Base-by-base conservation (phyloP, 257 asterid genomes). In the Solanum etuberosum region DNA sequence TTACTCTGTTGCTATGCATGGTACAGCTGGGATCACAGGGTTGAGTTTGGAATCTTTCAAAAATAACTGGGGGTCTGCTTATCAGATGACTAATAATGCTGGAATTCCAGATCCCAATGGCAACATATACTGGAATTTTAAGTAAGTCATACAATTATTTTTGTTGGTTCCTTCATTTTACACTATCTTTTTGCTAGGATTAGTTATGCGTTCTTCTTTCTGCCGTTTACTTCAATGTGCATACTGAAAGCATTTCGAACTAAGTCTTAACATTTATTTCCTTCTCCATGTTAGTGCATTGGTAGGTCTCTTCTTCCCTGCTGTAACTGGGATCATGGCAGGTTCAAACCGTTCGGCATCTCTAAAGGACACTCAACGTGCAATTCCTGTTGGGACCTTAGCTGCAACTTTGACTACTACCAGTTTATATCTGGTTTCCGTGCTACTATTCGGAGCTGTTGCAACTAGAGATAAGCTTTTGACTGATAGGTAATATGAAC, bases 301-400 rank as follows among this genome's bases (percentile, higher is more conserved):
- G 96, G 98, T 97, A 73, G 99, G 99, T 85, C 98, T 97, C 83
- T 97, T 97, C 92, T 97, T 97, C 94, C 99, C 99, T 87, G 99
- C 99, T 91, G 99, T 97, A 71, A 97, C 99, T 13, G 99, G 99
- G 91, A 97, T 97, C 88, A 97, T 97, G 99, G 99, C 99, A 88
- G 99, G 99, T 90, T 97, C 99, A 92, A 97, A 97, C 90, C 98
- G 99, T 87, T 97, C 99, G 86, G 98, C 99, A 63, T 97, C 99
- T 23, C 96, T 97, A 85, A 95, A 95, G 94, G 99, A 97, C 91
- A 97, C 99, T 89, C 99, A 97, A 91, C 98, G 95, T 63, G 96
- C 99, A 83, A 97, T 97, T 88, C 99, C 99, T 31, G 85, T 96
- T 83, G 99, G 99, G 88, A 97, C 99, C 81, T 91, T 97, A 89